phyloP scores from a whole-genome alignment of 352 stramenopile genomes.

The Labyrinthula sp. region DNA sequence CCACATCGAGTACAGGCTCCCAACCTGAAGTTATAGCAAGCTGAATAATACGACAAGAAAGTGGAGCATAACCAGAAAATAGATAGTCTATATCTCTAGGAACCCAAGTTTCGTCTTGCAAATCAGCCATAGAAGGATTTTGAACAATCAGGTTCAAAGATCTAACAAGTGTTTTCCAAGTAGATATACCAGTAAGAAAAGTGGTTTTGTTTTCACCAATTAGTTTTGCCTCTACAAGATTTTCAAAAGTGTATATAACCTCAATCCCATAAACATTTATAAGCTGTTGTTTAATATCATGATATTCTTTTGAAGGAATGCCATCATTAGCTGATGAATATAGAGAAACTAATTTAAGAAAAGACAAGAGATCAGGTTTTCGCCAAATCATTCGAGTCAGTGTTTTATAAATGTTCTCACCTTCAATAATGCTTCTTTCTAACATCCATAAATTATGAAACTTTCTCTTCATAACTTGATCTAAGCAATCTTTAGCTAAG shows the following conservation, averaged over 20 bases:
- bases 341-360: slow-evolving; percentile 46
- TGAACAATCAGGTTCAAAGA: slow-evolving; percentile 4
- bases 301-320: slow-evolving; percentile 33
- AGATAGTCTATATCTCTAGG: slow-evolving; percentile 45
- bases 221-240: slow-evolving; percentile 39
- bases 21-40: slow-evolving; percentile 40
- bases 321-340: slow-evolving; percentile 42
- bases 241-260: slow-evolving; percentile 47
- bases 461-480: slow-evolving; percentile 36
- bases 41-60: slow-evolving; percentile 47
- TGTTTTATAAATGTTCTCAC: slow-evolving; percentile 33
- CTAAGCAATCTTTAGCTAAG: slow-evolving; percentile 40
- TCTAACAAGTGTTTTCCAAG: slow-evolving; percentile 29
- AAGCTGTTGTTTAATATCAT: slow-evolving; percentile 42
- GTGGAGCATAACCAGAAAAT: slow-evolving; percentile 46
- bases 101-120: slow-evolving; percentile 42
- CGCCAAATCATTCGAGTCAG: slow-evolving; percentile 46
- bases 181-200: slow-evolving; percentile 9
- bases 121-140: slow-evolving; percentile 39
- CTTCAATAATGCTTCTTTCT: slow-evolving; percentile 47
- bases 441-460: slow-evolving; percentile 47
- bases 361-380: slow-evolving; percentile 39
- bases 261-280: slow-evolving; percentile 50
- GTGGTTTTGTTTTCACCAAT: slow-evolving; percentile 26
- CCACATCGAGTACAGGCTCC: slow-evolving; percentile 37